A percentile compares a stretch with the other conserved stretches of the same genome.
Conservation (phyloP, 192 early-diverging fungal genomes). For the Entomortierella lignicola region DNA sequence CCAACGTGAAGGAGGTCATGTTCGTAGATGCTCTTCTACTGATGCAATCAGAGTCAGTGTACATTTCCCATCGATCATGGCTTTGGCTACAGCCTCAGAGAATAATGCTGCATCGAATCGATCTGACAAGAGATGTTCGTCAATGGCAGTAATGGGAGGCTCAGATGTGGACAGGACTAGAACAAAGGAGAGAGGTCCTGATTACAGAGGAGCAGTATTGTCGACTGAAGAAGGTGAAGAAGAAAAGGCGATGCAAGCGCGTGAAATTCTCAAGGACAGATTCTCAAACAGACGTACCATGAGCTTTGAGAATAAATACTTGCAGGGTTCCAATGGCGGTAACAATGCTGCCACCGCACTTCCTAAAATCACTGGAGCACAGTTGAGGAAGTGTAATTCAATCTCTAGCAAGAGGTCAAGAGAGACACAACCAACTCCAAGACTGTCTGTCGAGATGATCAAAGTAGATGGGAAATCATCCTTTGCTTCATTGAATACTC, state of each 20-base stretch:
- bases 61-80: conserved; percentile 4
- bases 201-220: conserved; percentile 8
- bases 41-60: conserved; percentile 26
- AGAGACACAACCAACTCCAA: conserved; percentile 7
- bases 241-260: conserved; percentile 1
- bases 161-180: neutral
- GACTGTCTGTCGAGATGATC: conserved; percentile 10
- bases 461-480: neutral
- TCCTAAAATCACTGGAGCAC: neutral
- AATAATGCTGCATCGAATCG: conserved; percentile 7
- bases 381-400: conserved; percentile 14
- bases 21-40: conserved; percentile 43
- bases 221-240: conserved; percentile 2
- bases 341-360: neutral
- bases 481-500: neutral
- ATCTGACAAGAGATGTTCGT: conserved; percentile 39
- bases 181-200: neutral
- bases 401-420: neutral
- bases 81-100: neutral
- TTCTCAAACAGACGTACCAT: conserved; percentile 31
- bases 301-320: conserved; percentile 38
- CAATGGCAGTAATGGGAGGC: conserved; percentile 6
- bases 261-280: conserved; percentile 16
- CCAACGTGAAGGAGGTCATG: conserved; percentile 22
- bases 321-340: neutral